A percentile compares a stretch with the other conserved stretches of the same genome.
Conservation (phyloP, 352 stramenopile genomes). For the Pythium phragmiticola region DNA sequence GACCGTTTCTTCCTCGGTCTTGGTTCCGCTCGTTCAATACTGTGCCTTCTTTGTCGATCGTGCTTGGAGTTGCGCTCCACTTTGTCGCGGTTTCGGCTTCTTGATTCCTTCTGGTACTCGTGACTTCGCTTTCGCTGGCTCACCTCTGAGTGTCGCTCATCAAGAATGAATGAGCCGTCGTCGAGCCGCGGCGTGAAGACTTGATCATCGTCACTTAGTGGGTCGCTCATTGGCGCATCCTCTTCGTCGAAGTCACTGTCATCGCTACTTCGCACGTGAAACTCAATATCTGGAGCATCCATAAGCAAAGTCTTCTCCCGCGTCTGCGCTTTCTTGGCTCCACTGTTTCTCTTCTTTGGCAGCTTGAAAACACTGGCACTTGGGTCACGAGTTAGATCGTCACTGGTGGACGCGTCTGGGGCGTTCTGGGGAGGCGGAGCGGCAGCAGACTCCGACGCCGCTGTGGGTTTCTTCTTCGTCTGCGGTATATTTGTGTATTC, state of each 20-base stretch:
- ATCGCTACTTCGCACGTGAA: slow-evolving; percentile 14
- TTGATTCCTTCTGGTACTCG: neutral
- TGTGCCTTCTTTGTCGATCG: neutral
- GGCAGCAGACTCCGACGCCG: neutral
- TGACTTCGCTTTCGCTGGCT: slow-evolving; percentile 1
- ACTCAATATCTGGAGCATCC: slow-evolving; percentile 28
- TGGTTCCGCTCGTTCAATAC: slow-evolving; percentile 6
- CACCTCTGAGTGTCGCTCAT: neutral
- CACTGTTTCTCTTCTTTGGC: slow-evolving; percentile 12
- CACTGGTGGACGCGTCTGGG: neutral
- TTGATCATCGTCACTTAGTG: neutral
- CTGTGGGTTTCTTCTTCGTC: slow-evolving; percentile 27
- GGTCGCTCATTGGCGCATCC: slow-evolving; percentile 4
- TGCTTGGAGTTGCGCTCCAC: neutral
- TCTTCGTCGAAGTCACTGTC: slow-evolving; percentile 33
- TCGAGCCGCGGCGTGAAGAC: slow-evolving; percentile 4
- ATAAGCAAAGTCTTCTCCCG: slow-evolving; percentile 13
- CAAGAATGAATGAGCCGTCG: slow-evolving; percentile 25
- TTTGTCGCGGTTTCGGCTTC: neutral
- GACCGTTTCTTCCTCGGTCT: slow-evolving; percentile 26
- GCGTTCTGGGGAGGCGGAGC: neutral
- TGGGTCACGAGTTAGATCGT: neutral
- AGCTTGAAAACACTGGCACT: neutral
- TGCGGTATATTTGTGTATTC: slow-evolving; percentile 49
- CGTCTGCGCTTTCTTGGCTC: slow-evolving; percentile 18